These are phyloP conservation scores for Cymbopogon citratus DNA, from an alignment of 176 grass and related monocot genomes.

Conservation along the genomic window DNA sequence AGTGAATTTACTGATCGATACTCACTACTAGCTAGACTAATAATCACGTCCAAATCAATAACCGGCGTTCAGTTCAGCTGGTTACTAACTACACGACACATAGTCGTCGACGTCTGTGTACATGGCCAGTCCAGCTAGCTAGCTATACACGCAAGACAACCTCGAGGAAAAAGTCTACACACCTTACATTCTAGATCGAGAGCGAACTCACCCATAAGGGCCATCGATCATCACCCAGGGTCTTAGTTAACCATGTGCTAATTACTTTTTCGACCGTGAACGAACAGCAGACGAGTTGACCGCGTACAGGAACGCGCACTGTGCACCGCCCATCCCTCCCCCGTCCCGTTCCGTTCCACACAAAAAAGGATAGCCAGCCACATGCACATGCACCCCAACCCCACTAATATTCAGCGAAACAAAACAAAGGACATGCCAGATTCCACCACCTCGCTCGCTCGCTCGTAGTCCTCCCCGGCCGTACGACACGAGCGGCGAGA, in stretches of 20 bases:
- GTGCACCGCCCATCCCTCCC: background rate
- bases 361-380: background rate
- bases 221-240: background rate
- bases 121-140: background rate
- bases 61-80: background rate
- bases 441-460: background rate
- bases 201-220: background rate
- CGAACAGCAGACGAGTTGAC: conserved; percentile 26
- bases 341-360: background rate
- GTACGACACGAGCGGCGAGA: background rate
- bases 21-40: background rate
- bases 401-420: background rate
- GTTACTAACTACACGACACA: background rate
- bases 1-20: background rate
- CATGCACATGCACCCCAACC: background rate
- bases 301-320: background rate
- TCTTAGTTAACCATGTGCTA: conserved; percentile 1
- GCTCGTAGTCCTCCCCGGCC: background rate
- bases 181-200: background rate
- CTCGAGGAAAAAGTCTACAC: background rate
- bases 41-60: background rate
- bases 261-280: conserved; percentile 12
- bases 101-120: background rate
- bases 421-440: background rate
- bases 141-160: background rate